These are phyloP conservation scores for Amaranthus palmeri DNA, from an alignment of 148 eudicot genomes.

Conservation along the genomic window DNA sequence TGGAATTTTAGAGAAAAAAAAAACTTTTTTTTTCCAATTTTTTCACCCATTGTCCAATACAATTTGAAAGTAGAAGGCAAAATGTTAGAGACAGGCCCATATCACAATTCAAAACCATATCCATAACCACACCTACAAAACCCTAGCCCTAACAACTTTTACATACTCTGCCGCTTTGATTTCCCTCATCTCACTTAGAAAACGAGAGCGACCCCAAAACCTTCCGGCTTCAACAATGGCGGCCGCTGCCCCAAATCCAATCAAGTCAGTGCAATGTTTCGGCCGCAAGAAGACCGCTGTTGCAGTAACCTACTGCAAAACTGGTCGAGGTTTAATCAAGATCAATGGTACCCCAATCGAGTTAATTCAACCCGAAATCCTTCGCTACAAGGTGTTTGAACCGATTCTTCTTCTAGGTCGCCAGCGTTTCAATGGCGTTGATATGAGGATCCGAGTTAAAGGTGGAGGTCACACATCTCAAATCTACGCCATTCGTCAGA, in stretches of 20 bases:
- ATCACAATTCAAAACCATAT: no score
- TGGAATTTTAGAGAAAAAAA: no score
- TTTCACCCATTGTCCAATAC: no score
- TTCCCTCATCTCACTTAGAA: not conserved
- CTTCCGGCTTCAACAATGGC: conserved; percentile 19
- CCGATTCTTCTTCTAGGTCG: conserved; percentile 34
- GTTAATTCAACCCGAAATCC: conserved; percentile 30
- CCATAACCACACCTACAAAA: no score
- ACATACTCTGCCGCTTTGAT: no score
- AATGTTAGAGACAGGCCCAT: no score
- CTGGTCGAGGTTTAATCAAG: conserved; percentile 29
- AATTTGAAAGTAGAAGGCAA: no score
- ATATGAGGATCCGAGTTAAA: conserved; percentile 30
- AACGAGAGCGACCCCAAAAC: conserved; percentile 5
- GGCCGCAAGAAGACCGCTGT: conserved; percentile 40
- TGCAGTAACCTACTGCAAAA: conserved; percentile 36
- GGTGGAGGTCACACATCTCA: conserved; percentile 36
- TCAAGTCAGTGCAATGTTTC: conserved; percentile 35
- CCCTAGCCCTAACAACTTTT: no score
- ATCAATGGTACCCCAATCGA: conserved; percentile 33
- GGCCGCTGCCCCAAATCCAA: conserved; percentile 6
- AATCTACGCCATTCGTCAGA: conserved; percentile 35
- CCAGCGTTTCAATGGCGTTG: conserved; percentile 33
- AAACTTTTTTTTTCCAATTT: no score
- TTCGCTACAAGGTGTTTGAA: conserved; percentile 33